Evolutionary conservation across 305 asterid genomes (phyloP).

Genomic region (Solanum hybrid): DNA sequence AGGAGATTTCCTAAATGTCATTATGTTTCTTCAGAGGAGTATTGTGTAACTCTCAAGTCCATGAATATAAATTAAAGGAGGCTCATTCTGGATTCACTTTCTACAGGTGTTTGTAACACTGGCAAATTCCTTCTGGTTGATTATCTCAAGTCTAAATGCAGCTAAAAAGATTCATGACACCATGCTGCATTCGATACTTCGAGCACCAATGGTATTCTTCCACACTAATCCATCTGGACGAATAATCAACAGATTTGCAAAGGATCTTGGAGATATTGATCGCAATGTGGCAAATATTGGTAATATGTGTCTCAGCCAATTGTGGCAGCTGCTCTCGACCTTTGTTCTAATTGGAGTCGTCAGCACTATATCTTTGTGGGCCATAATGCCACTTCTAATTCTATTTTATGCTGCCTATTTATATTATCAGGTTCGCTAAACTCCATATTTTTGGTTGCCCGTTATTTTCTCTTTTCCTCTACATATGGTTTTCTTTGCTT

Average conservation of each 20-base stretch:
- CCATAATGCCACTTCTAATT: constrained; percentile 81
- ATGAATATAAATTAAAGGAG: background rate
- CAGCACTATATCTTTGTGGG: constrained; percentile 78
- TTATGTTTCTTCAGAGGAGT: background rate
- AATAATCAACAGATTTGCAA: constrained; percentile 70
- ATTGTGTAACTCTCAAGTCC: background rate
- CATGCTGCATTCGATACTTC: constrained; percentile 54
- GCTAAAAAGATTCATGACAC: constrained; percentile 73
- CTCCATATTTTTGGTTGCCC: background rate
- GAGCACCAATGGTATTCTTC: constrained; percentile 90
- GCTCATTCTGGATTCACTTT: constrained; percentile 4
- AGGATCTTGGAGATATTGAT: constrained; percentile 79
- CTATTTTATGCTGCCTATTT: constrained; percentile 68
- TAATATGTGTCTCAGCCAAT: constrained; percentile 53
- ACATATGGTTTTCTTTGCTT: background rate
- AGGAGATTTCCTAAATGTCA: background rate
- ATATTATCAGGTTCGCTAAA: constrained; percentile 61
- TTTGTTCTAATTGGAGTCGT: constrained; percentile 70
- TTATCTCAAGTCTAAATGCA: constrained; percentile 64
- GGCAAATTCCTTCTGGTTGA: constrained; percentile 76
- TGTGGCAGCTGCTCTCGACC: constrained; percentile 76
- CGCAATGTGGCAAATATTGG: constrained; percentile 54
- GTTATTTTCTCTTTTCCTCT: constrained; percentile 19
- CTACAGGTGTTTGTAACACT: constrained; percentile 73
- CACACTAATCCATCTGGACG: constrained; percentile 82